phyloP scores from a whole-genome alignment of 2,329 filamentous ascomycete species.

The Nannizzia gypsea region DNA sequence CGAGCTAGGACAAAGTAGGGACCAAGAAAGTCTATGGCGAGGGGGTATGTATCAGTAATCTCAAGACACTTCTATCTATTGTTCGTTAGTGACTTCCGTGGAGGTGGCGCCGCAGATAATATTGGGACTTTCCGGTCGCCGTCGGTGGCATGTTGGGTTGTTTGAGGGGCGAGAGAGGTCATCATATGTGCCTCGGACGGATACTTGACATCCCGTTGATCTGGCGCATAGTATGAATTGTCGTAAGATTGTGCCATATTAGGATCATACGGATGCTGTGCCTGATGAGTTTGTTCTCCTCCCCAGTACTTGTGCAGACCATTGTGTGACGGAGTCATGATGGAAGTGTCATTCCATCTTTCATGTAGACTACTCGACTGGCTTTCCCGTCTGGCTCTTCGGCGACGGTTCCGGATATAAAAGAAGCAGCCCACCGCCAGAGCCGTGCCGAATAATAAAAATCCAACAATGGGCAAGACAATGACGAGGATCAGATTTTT shows the following conservation, averaged over 20 bases:
- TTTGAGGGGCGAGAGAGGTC: constrained; percentile 3
- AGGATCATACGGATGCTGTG: not conserved
- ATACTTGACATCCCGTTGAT: constrained; percentile 13
- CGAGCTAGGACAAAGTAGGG: not conserved
- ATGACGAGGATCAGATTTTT: constrained; percentile 30
- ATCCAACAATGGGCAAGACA: constrained; percentile 33
- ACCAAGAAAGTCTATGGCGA: not conserved
- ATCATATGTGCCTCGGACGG: constrained; percentile 13
- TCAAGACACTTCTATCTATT: not conserved
- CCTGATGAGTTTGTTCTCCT: constrained; percentile 6
- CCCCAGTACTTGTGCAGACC: constrained; percentile 20
- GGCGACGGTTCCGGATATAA: constrained; percentile 33
- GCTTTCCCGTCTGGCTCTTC: constrained; percentile 21
- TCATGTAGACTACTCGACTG: constrained; percentile 22
- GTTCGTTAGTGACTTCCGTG: constrained; percentile 9
- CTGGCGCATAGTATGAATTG: not conserved
- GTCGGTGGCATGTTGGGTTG: constrained; percentile 4
- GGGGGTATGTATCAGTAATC: not conserved
- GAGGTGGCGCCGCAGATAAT: constrained; percentile 11
- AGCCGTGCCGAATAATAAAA: constrained; percentile 26
- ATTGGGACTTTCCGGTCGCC: constrained; percentile 12
- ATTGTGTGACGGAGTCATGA: constrained; percentile 17
- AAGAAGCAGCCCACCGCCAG: constrained; percentile 31
- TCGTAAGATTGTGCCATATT: constrained; percentile 2
- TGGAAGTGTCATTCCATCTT: constrained; percentile 26